Conservation (phyloP, 257 asterid species). For the Solanum virginianum region DNA sequence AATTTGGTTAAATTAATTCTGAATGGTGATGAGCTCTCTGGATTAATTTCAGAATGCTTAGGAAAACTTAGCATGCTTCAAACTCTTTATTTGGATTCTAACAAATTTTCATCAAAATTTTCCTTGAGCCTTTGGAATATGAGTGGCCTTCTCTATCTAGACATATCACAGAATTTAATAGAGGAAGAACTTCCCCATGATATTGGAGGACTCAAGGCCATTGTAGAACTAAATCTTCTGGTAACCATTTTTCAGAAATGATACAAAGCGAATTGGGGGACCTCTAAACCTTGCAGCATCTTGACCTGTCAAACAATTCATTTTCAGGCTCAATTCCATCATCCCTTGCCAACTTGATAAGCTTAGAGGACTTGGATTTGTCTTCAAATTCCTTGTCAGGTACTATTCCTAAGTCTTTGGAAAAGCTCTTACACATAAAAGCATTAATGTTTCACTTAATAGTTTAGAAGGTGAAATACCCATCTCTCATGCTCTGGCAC, state of each 20-base stretch:
- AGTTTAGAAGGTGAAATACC: slow-evolving; percentile 20
- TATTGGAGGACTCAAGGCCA: slow-evolving; percentile 7
- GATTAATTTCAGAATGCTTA: slow-evolving; percentile 16
- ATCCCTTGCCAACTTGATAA: not conserved
- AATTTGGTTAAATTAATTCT: slow-evolving; percentile 10
- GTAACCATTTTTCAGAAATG: slow-evolving; percentile 14
- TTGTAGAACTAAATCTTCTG: slow-evolving; percentile 15
- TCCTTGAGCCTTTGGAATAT: slow-evolving; percentile 23
- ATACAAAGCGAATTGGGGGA: slow-evolving; percentile 22
- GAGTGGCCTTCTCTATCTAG: slow-evolving; percentile 6
- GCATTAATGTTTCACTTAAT: slow-evolving; percentile 15
- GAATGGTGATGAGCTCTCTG: slow-evolving; percentile 7
- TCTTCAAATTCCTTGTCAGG: slow-evolving; percentile 20
- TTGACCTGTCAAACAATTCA: slow-evolving; percentile 10
- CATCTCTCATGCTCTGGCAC: too few species aligned
- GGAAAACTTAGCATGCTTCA: slow-evolving; percentile 18
- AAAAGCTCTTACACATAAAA: not conserved
- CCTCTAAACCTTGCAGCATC: slow-evolving; percentile 2
- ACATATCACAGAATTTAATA: slow-evolving; percentile 10
- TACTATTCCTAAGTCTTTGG: slow-evolving; percentile 16
- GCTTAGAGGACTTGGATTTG: slow-evolving; percentile 18
- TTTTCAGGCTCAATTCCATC: too few species aligned
- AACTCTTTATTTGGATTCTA: slow-evolving; percentile 5
- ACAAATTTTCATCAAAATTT: slow-evolving; percentile 13
- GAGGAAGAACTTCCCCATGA: slow-evolving; percentile 16